These are phyloP conservation scores for Nicotiana tomentosiformis DNA, from an alignment of 257 asterid species.

Conservation along the genomic window DNA sequence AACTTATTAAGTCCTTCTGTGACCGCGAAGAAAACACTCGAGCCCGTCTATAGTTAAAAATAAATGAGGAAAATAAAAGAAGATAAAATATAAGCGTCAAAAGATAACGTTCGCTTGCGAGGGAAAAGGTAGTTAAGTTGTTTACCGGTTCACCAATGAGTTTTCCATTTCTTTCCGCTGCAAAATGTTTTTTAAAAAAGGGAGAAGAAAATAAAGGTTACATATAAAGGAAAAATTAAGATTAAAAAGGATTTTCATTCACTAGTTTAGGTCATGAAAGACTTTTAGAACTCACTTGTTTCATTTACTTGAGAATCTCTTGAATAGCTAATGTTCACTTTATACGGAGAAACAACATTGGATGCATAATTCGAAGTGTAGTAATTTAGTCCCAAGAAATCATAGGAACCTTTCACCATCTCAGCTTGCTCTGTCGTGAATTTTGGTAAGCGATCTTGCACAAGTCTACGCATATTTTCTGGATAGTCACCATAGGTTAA, in stretches of 20 bases:
- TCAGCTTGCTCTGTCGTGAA: slow-evolving; percentile 5
- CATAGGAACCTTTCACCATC: slow-evolving; percentile 15
- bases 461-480: not conserved
- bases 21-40: not conserved
- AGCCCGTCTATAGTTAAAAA: slow-evolving; percentile 14
- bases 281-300: slow-evolving; percentile 9
- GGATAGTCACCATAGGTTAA: slow-evolving; percentile 25
- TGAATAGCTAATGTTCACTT: not conserved
- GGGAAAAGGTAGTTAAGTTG: no score
- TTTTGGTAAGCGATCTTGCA: slow-evolving; percentile 20
- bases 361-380: slow-evolving; percentile 13
- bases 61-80: no score
- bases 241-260: no score
- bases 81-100: no score
- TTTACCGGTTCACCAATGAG: slow-evolving; percentile 12
- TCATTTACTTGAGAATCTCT: slow-evolving; percentile 13
- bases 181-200: no score
- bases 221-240: not conserved
- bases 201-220: not conserved
- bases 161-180: not conserved
- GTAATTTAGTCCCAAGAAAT: slow-evolving; percentile 25
- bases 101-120: not conserved
- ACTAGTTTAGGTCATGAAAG: not conserved
- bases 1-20: slow-evolving; percentile 21
- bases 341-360: not conserved